Evolutionary conservation across 306 rosid genomes (phyloP).

Genomic region (Citrullus colocynthis): DNA sequence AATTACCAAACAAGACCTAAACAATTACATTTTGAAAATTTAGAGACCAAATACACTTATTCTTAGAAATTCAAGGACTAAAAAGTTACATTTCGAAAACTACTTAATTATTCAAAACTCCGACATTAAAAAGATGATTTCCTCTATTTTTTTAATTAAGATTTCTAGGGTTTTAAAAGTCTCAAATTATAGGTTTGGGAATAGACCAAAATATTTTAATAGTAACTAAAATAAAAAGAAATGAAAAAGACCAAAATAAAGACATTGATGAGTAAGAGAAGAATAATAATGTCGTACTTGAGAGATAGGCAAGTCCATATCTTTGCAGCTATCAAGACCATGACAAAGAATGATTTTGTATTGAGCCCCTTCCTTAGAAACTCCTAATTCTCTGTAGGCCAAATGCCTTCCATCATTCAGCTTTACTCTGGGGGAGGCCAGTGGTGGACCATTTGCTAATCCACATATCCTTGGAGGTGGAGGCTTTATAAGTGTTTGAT

Average conservation of each 20-base stretch:
- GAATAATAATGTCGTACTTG: conserved; percentile 28
- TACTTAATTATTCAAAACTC: too few species aligned
- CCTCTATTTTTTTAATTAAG: too few species aligned
- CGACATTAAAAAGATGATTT: too few species aligned
- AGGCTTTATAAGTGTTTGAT: conserved; percentile 30
- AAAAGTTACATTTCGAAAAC: too few species aligned
- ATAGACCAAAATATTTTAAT: too few species aligned
- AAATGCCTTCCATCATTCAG: conserved; percentile 68
- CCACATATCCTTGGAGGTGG: conserved; percentile 57
- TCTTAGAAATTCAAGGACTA: too few species aligned
- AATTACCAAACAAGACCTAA: too few species aligned
- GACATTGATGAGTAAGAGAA: background rate
- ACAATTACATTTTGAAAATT: too few species aligned
- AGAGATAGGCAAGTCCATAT: conserved; percentile 25
- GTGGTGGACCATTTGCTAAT: conserved; percentile 42
- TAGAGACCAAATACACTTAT: too few species aligned
- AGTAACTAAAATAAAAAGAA: too few species aligned
- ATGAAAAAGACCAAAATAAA: background rate
- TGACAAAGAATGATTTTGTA: conserved; percentile 55
- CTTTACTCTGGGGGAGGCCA: conserved; percentile 48
- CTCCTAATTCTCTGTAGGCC: conserved; percentile 67
- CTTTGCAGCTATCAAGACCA: conserved; percentile 47
- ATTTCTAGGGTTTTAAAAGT: too few species aligned
- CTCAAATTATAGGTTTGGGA: too few species aligned
- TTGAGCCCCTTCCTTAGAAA: conserved; percentile 47